Evolutionary conservation across 179 eudicot species (phyloP).

Genomic region (Beta macrorhiza): DNA sequence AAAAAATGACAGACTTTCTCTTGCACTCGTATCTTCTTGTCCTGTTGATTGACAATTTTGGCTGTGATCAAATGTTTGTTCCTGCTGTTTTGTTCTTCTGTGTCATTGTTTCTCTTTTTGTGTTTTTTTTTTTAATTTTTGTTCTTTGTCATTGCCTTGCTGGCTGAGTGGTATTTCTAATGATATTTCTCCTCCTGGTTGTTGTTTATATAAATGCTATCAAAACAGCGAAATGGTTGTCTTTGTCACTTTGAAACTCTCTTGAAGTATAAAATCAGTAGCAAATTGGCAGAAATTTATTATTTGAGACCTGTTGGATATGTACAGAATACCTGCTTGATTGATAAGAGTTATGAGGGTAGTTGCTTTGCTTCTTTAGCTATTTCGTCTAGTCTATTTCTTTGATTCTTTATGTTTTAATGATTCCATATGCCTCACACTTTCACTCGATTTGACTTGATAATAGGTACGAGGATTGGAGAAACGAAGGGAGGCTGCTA

Average conservation of each 20-base stretch:
- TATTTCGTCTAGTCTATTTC: neutral
- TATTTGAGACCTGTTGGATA: neutral
- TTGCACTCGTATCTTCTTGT: neutral
- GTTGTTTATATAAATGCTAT: neutral
- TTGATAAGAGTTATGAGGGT: neutral
- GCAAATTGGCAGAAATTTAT: neutral
- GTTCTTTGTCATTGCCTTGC: neutral
- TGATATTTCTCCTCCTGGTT: neutral
- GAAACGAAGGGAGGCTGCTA: conserved; percentile 74
- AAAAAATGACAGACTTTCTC: neutral
- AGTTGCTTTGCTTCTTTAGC: conserved; percentile 2
- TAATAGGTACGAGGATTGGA: conserved; percentile 75
- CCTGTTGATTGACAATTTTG: neutral
- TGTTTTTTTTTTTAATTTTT: neutral
- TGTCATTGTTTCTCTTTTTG: neutral
- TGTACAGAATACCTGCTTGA: neutral
- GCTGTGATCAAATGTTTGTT: neutral
- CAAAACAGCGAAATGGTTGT: too few relatives aligned
- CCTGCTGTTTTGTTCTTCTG: neutral
- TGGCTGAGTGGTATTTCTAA: neutral
- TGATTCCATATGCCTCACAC: neutral
- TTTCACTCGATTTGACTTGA: conserved; percentile 7
- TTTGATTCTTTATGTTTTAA: neutral
- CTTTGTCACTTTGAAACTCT: too few relatives aligned
- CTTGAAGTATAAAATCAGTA: neutral